Percentiles rank a stretch among this genome's conserved stretches.
Evolutionary conservation across 202 grass and related monocot genomes (phyloP).

Genomic region (Alloteropsis angusta): DNA sequence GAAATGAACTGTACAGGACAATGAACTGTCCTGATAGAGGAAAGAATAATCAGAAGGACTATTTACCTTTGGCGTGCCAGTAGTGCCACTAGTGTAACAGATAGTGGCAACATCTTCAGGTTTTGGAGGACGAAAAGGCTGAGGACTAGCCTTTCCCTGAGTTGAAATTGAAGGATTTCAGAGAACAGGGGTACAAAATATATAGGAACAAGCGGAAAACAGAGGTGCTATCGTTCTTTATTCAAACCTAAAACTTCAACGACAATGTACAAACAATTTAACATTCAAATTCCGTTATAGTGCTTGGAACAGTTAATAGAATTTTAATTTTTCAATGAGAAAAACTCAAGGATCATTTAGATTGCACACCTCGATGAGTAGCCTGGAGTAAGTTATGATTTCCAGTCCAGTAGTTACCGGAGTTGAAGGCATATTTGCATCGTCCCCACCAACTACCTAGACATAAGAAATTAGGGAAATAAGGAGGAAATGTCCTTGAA

Average conservation of each 20-base stretch:
- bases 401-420: slow-evolving; percentile 41
- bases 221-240: not conserved
- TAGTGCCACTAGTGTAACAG: slow-evolving; percentile 97
- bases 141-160: slow-evolving; percentile 61
- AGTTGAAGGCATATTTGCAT: slow-evolving; percentile 40
- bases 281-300: not conserved
- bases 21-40: not conserved
- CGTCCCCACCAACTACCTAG: slow-evolving; percentile 64
- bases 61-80: slow-evolving; percentile 81
- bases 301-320: no score
- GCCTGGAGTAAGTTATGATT: slow-evolving; percentile 59
- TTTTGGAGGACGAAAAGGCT: slow-evolving; percentile 65
- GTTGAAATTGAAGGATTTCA: not conserved
- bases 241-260: not conserved
- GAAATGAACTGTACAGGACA: slow-evolving; percentile 16
- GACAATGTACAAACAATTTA: not conserved
- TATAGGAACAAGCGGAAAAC: slow-evolving; percentile 11
- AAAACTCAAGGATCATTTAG: not conserved
- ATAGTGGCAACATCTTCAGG: slow-evolving; percentile 87
- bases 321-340: not conserved
- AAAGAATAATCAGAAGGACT: slow-evolving; percentile 10
- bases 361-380: slow-evolving; percentile 45
- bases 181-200: not conserved
- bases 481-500: not conserved
- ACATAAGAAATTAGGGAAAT: slow-evolving; percentile 11